Conservation (phyloP, 164 flowering plant genomes). For the Sextonia rubra region DNA sequence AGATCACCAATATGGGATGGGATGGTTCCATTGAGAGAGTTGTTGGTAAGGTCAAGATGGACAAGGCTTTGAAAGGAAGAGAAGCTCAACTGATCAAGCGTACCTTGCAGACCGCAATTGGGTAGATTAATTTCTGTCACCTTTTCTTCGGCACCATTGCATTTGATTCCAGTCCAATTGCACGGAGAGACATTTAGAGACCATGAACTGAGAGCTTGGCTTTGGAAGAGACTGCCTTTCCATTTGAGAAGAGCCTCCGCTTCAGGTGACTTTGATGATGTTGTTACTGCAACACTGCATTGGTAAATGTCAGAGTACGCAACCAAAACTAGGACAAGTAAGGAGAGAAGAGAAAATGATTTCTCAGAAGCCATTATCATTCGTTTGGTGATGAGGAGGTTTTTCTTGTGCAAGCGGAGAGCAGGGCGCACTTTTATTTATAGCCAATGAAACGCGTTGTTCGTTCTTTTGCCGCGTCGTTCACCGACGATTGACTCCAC, state of each 20-base stretch:
- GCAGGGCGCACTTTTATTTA: too few relatives aligned
- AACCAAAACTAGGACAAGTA: background rate
- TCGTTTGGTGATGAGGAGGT: background rate
- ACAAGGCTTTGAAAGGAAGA: slow-evolving; percentile 21
- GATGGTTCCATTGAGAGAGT: slow-evolving; percentile 9
- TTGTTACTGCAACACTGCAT: background rate
- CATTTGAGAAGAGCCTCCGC: slow-evolving; percentile 3
- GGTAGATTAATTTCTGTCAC: slow-evolving; percentile 11
- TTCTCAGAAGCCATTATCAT: background rate
- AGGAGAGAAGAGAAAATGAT: background rate
- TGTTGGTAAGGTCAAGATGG: slow-evolving; percentile 9
- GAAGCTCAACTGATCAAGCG: slow-evolving; percentile 13
- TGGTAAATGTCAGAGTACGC: background rate
- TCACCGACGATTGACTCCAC: too few relatives aligned
- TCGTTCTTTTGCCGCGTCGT: too few relatives aligned
- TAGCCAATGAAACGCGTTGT: too few relatives aligned
- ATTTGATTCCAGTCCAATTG: slow-evolving; percentile 18
- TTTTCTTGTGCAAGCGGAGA: too few relatives aligned
- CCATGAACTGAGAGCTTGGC: slow-evolving; percentile 1
- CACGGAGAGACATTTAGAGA: background rate
- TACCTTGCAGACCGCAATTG: slow-evolving; percentile 6
- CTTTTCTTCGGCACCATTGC: slow-evolving; percentile 9
- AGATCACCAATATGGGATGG: slow-evolving; percentile 17
- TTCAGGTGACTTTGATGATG: background rate
- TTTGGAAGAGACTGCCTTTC: slow-evolving; percentile 1